Evolutionary conservation across 2,329 filamentous ascomycete species (phyloP).

Genomic region (Exophiala calicioides): DNA sequence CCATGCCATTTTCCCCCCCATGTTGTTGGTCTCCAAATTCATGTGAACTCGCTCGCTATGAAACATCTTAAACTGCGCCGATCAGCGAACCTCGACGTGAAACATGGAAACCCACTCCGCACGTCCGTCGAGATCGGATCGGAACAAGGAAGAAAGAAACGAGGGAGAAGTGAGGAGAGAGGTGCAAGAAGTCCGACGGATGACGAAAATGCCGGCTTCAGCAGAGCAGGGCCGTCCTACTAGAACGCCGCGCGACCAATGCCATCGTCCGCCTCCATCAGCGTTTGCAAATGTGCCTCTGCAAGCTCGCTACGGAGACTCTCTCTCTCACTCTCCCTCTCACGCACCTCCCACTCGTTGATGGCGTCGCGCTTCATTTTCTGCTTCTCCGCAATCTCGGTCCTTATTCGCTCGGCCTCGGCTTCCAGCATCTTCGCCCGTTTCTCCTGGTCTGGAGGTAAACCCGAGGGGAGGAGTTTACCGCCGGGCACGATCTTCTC

Average conservation of each 20-base stretch:
- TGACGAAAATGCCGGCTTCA: not conserved
- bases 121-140: too few relatives aligned
- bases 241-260: constrained; percentile 44
- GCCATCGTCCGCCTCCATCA: constrained; percentile 47
- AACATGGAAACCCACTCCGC: too few relatives aligned
- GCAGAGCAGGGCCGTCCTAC: not conserved
- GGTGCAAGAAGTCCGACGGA: too few relatives aligned
- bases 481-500: constrained; percentile 45
- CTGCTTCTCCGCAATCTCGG: constrained; percentile 48
- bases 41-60: too few relatives aligned
- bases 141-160: not conserved
- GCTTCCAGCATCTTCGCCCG: constrained; percentile 47
- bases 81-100: too few relatives aligned
- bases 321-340: constrained; percentile 50
- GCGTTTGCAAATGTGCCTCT: constrained; percentile 48
- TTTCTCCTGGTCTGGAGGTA: constrained; percentile 45
- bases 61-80: too few relatives aligned
- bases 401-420: constrained; percentile 47
- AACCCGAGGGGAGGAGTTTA: constrained; percentile 39
- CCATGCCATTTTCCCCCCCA: too few relatives aligned
- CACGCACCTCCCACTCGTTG: constrained; percentile 50
- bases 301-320: constrained; percentile 51
- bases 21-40: too few relatives aligned
- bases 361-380: constrained; percentile 43
- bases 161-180: too few relatives aligned